Conservation (phyloP, 306 rosid genomes). For the Inga oerstediana region DNA sequence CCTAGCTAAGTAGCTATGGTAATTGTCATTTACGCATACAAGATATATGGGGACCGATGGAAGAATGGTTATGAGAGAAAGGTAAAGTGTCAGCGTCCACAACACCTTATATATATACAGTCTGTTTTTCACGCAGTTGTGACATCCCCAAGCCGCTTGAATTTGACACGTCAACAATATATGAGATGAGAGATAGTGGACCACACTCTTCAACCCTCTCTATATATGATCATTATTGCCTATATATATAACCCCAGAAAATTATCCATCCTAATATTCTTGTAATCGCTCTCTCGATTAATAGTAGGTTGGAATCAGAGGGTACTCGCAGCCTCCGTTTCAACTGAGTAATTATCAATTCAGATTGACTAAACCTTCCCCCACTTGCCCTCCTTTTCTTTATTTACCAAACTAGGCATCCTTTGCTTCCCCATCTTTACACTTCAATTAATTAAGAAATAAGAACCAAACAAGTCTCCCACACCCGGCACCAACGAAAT, state of each 20-base stretch:
- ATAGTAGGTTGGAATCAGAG: conserved; percentile 30
- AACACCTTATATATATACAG: conserved; percentile 30
- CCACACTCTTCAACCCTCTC: conserved; percentile 23
- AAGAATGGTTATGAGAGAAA: conserved; percentile 34
- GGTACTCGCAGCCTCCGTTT: conserved; percentile 27
- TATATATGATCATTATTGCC: not conserved
- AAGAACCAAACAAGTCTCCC: not conserved
- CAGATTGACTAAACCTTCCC: conserved; percentile 34
- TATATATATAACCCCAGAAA: not conserved
- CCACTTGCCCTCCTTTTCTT: conserved; percentile 44
- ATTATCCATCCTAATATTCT: conserved; percentile 12
- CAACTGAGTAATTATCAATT: conserved; percentile 28
- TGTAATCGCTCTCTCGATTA: not conserved
- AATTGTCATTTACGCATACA: not conserved
- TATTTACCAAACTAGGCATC: conserved; percentile 47
- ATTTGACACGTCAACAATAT: conserved; percentile 56
- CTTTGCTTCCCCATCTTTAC: conserved; percentile 24
- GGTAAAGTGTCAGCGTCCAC: conserved; percentile 53
- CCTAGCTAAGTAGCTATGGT: too few species aligned
- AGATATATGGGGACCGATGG: not conserved
- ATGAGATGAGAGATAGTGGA: conserved; percentile 39
- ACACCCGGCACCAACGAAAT: not conserved
- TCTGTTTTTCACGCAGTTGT: conserved; percentile 25
- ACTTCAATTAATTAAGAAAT: not conserved
- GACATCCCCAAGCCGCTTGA: conserved; percentile 30